Conservation (phyloP, 2,329 filamentous ascomycete genomes). For the Ophiobolus disseminans region DNA sequence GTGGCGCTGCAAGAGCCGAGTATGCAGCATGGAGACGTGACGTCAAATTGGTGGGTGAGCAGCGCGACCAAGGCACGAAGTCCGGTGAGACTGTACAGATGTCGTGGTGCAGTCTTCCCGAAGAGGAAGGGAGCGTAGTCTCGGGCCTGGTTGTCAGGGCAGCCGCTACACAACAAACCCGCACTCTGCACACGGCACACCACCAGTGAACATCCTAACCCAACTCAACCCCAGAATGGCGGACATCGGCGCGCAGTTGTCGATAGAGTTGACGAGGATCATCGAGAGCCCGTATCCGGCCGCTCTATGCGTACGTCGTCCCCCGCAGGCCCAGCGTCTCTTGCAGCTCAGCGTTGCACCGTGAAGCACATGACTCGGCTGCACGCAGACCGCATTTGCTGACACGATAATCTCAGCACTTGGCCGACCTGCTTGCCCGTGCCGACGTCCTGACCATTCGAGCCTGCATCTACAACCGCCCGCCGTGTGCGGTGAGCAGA, state of each 20-base stretch:
- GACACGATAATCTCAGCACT: conserved; percentile 39
- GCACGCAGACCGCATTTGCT: conserved; percentile 28
- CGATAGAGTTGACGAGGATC: conserved; percentile 55
- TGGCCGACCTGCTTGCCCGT: conserved; percentile 44
- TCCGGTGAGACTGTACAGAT: not conserved
- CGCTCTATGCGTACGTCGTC: conserved; percentile 55
- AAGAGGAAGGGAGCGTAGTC: conserved; percentile 15
- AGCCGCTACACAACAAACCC: conserved; percentile 25
- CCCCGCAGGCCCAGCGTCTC: conserved; percentile 10
- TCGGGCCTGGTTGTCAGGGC: conserved; percentile 22
- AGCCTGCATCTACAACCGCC: conserved; percentile 54
- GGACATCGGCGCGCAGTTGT: conserved; percentile 32
- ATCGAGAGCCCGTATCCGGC: conserved; percentile 59
- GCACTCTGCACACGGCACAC: conserved; percentile 4
- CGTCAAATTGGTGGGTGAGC: conserved; percentile 4
- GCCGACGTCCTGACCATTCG: conserved; percentile 48
- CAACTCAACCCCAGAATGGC: conserved; percentile 22
- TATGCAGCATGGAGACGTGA: conserved; percentile 13
- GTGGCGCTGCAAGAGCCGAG: not conserved
- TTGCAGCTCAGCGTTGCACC: conserved; percentile 18
- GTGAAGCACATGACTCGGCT: conserved; percentile 29
- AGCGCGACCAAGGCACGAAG: not conserved
- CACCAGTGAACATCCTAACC: conserved; percentile 7
- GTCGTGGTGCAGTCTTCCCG: conserved; percentile 7
- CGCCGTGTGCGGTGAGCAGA: conserved; percentile 57